These are phyloP conservation scores for Pelargonium australe DNA, from an alignment of 441 rosid genomes.

Conservation along the genomic window DNA sequence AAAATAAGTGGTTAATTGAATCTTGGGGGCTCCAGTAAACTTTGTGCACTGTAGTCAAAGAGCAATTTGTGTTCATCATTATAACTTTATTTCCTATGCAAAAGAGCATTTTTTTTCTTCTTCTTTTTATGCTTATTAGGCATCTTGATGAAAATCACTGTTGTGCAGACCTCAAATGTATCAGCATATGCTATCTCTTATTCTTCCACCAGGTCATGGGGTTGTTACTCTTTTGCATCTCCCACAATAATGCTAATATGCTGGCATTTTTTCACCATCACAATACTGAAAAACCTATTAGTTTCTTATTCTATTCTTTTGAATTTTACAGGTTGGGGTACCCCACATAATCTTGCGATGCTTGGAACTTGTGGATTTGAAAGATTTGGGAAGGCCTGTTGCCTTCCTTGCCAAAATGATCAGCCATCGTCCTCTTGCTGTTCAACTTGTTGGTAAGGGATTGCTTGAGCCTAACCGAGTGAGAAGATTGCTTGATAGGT, in stretches of 20 bases:
- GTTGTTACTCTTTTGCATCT: neutral
- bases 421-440: constrained; percentile 67
- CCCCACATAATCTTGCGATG: constrained; percentile 62
- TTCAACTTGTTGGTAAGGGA: constrained; percentile 81
- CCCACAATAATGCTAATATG: neutral
- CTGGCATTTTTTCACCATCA: constrained; percentile 1
- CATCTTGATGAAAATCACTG: neutral
- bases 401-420: constrained; percentile 93
- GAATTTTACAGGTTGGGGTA: constrained; percentile 59
- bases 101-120: neutral
- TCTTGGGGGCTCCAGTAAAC: neutral
- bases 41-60: neutral
- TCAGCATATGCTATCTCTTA: neutral
- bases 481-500: constrained; percentile 57
- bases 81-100: neutral
- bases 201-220: constrained; percentile 1
- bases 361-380: constrained; percentile 72
- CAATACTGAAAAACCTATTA: constrained; percentile 11
- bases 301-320: constrained; percentile 21
- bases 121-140: neutral
- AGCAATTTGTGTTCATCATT: neutral
- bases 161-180: neutral
- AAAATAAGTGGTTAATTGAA: constrained; percentile 8
- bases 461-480: constrained; percentile 68
- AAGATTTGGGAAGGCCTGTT: constrained; percentile 76